Evolutionary conservation across 345 rosid genomes (phyloP).

Genomic region (Rubroshorea leprosula): DNA sequence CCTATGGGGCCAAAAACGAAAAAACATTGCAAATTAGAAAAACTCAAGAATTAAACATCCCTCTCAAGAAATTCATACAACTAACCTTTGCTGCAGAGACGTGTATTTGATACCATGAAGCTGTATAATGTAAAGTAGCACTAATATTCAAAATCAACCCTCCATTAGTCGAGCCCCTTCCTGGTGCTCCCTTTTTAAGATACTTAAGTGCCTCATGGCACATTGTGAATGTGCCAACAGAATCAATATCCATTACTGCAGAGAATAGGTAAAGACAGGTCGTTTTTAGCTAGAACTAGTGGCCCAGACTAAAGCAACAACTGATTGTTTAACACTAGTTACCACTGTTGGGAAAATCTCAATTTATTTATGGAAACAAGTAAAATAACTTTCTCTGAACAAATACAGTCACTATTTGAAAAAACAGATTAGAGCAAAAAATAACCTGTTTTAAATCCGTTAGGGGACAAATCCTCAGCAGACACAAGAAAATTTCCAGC

Average conservation of each 20-base stretch:
- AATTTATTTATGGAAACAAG: not conserved
- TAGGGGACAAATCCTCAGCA: conserved; percentile 78
- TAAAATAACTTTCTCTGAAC: not conserved
- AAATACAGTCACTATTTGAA: not conserved
- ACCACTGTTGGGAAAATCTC: no score
- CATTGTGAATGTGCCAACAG: conserved; percentile 80
- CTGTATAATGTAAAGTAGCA: conserved; percentile 73
- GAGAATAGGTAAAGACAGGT: not conserved
- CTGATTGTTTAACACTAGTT: not conserved
- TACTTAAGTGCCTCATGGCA: conserved; percentile 59
- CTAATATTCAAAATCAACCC: conserved; percentile 71
- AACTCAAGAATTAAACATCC: not conserved
- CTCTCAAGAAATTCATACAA: not conserved
- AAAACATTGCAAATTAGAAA: not conserved
- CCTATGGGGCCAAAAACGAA: conserved; percentile 38
- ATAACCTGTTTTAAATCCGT: conserved; percentile 76
- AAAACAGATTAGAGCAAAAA: not conserved
- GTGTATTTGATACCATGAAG: conserved; percentile 80
- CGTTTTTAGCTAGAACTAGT: conserved; percentile 1
- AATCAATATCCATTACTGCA: conserved; percentile 75
- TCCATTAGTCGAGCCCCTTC: conserved; percentile 38
- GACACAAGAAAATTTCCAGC: conserved; percentile 77
- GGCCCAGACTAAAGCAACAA: not conserved
- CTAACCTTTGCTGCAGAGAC: conserved; percentile 84
- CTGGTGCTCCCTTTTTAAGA: conserved; percentile 65